Conservation (phyloP, 148 eudicot genomes). For the Chenopodium formosanum region DNA sequence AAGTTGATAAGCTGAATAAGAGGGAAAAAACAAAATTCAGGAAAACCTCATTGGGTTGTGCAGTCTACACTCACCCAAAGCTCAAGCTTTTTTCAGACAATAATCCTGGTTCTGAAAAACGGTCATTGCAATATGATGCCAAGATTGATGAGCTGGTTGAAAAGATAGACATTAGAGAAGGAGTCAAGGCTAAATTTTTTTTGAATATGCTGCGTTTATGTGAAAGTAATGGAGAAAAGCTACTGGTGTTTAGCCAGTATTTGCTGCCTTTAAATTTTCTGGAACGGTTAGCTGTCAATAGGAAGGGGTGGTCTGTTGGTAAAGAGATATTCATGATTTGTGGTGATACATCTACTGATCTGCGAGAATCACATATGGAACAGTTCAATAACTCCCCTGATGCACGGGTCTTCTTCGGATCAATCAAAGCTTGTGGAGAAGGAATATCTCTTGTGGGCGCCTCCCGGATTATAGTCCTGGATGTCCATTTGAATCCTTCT, state of each 20-base stretch:
- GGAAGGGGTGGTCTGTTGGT: slow-evolving; percentile 59
- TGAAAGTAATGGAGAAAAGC: slow-evolving; percentile 69
- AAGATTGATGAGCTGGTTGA: slow-evolving; percentile 57
- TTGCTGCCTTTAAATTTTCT: slow-evolving; percentile 73
- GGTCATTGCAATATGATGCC: slow-evolving; percentile 31
- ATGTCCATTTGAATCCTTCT: slow-evolving; percentile 80
- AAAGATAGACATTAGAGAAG: slow-evolving; percentile 56
- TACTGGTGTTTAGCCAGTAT: slow-evolving; percentile 80
- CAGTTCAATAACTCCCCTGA: slow-evolving; percentile 67
- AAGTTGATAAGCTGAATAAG: slow-evolving; percentile 51
- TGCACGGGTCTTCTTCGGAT: slow-evolving; percentile 81
- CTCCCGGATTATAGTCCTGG: slow-evolving; percentile 79
- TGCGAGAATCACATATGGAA: slow-evolving; percentile 73
- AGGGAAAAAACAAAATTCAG: slow-evolving; percentile 48
- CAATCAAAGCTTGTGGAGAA: slow-evolving; percentile 92
- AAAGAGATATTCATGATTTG: slow-evolving; percentile 69
- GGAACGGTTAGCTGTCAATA: slow-evolving; percentile 46
- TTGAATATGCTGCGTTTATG: slow-evolving; percentile 60
- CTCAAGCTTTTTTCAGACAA: slow-evolving; percentile 45
- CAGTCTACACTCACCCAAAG: slow-evolving; percentile 70
- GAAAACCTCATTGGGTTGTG: slow-evolving; percentile 61
- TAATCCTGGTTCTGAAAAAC: slow-evolving; percentile 44
- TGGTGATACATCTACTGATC: slow-evolving; percentile 59
- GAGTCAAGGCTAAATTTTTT: slow-evolving; percentile 80
- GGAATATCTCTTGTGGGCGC: slow-evolving; percentile 97